Conservation (phyloP, 1,284 basidiomycete genomes). For the Cystobasidium sp. region DNA sequence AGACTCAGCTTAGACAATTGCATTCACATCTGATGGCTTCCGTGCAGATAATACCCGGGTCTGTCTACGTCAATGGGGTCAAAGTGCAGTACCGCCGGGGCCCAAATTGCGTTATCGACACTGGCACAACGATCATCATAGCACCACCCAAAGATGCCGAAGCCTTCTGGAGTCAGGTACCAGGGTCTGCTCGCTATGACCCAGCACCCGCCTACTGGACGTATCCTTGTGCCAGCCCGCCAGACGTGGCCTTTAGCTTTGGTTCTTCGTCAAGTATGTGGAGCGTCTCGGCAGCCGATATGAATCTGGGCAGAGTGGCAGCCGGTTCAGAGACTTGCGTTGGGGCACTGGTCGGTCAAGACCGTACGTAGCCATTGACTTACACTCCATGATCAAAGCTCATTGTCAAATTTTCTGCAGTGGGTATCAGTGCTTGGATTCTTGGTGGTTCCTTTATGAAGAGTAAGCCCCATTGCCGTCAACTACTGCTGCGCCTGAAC, state of each 20-base stretch:
- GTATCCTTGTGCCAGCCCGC: slow-evolving; percentile 40
- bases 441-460: slow-evolving; percentile 41
- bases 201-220: slow-evolving; percentile 44
- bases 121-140: slow-evolving; percentile 47
- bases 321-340: slow-evolving; percentile 44
- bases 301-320: slow-evolving; percentile 46
- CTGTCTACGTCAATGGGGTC: slow-evolving; percentile 30
- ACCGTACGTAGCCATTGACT: slow-evolving; percentile 8
- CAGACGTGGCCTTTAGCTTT: slow-evolving; percentile 39
- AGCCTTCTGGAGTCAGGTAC: slow-evolving; percentile 45
- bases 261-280: slow-evolving; percentile 40
- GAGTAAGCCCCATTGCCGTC: slow-evolving; percentile 11
- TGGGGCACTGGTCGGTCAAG: slow-evolving; percentile 46
- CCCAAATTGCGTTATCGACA: slow-evolving; percentile 45
- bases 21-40: too few relatives aligned
- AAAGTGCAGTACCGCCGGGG: background rate
- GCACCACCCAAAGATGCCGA: slow-evolving; percentile 45
- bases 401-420: background rate
- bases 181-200: slow-evolving; percentile 35
- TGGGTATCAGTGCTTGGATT: slow-evolving; percentile 36
- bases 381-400: background rate
- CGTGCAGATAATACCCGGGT: background rate
- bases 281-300: slow-evolving; percentile 43
- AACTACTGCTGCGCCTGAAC: background rate
- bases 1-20: too few relatives aligned